These are phyloP conservation scores for Aspergillus vadensis DNA, from an alignment of 2,329 filamentous ascomycete genomes.

Conservation along the genomic window DNA sequence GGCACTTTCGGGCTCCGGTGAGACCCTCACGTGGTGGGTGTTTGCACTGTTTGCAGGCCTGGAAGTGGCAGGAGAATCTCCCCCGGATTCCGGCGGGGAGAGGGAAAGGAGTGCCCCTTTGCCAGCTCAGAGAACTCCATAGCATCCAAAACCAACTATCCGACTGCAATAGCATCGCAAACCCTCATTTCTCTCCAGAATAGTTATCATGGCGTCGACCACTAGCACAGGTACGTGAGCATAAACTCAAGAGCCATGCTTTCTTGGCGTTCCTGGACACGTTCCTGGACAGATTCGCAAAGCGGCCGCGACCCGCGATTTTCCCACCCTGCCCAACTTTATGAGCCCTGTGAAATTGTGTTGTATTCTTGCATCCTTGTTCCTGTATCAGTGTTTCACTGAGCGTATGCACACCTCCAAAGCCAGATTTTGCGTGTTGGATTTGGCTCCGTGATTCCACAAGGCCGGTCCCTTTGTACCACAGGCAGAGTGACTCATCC, in stretches of 20 bases:
- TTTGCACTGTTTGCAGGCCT: not conserved
- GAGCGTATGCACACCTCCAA: not conserved
- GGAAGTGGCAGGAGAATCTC: not conserved
- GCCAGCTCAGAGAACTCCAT: not conserved
- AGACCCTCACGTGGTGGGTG: not conserved
- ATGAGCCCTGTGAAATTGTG: not conserved
- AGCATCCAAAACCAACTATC: not conserved
- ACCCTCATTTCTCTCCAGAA: not conserved
- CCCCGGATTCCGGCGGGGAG: not conserved
- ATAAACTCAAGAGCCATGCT: not conserved
- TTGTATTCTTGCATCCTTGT: not conserved
- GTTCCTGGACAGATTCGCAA: conserved; percentile 5
- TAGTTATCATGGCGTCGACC: not conserved
- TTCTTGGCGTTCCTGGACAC: conserved; percentile 13
- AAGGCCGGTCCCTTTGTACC: not conserved
- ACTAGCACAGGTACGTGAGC: conserved; percentile 1
- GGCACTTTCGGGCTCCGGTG: not conserved
- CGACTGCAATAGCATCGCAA: not conserved
- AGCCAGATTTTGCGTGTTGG: not conserved
- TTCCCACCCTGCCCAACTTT: not conserved
- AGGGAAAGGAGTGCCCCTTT: not conserved
- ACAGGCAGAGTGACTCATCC: not conserved
- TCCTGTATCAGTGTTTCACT: conserved; percentile 1
- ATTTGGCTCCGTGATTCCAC: too few relatives aligned
- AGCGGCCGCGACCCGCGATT: not conserved